phyloP scores from a whole-genome alignment of 805 yeast genomes.

The Kregervanrija delftensis region DNA sequence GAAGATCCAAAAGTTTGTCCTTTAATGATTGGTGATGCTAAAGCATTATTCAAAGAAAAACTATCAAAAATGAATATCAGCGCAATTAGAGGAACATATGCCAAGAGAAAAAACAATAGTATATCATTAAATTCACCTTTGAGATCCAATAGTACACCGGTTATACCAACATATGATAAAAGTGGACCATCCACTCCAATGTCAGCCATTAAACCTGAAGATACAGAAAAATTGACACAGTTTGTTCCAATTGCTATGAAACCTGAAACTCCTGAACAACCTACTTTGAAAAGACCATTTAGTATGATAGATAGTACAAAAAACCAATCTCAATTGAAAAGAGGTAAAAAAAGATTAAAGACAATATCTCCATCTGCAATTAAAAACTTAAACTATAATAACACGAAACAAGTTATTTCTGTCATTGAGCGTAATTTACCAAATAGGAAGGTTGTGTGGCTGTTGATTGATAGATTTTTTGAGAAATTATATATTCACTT shows the following conservation, averaged over 20 bases:
- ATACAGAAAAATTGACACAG: slow-evolving; percentile 10
- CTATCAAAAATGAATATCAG: slow-evolving; percentile 26
- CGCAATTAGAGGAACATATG: slow-evolving; percentile 20
- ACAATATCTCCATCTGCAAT: slow-evolving; percentile 27
- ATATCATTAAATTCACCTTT: slow-evolving; percentile 5
- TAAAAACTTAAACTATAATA: slow-evolving; percentile 32
- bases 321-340: slow-evolving; percentile 6
- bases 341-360: slow-evolving; percentile 18
- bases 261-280: slow-evolving; percentile 10
- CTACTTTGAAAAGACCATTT: slow-evolving; percentile 7
- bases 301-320: slow-evolving; percentile 1
- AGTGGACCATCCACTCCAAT: slow-evolving; percentile 14
- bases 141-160: slow-evolving; percentile 3
- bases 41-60: slow-evolving; percentile 30
- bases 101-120: slow-evolving; percentile 3
- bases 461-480: slow-evolving; percentile 53
- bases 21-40: slow-evolving; percentile 38
- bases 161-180: slow-evolving; percentile 1
- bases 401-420: slow-evolving; percentile 31
- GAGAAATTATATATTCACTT: slow-evolving; percentile 52
- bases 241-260: slow-evolving; percentile 16
- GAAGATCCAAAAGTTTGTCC: slow-evolving; percentile 37
- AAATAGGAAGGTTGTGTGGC: slow-evolving; percentile 45
- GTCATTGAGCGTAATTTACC: slow-evolving; percentile 46
- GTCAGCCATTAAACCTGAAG: slow-evolving; percentile 12